Evolutionary conservation across 2,329 filamentous ascomycete species (phyloP).

Genomic region (Diplodia seriata): DNA sequence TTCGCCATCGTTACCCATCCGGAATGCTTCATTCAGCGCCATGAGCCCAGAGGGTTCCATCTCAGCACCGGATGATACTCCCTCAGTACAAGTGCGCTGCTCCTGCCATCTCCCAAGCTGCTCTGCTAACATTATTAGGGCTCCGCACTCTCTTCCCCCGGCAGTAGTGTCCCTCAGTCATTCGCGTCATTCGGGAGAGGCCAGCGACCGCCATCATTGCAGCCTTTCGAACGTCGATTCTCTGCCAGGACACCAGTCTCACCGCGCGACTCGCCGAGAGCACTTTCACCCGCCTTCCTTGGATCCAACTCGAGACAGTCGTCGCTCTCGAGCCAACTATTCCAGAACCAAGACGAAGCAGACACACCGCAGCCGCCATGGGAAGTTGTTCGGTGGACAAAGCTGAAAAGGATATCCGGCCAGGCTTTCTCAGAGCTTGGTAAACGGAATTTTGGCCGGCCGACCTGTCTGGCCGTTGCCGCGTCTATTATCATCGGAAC

Average conservation of each 20-base stretch:
- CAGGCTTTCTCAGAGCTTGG: slow-evolving; percentile 93
- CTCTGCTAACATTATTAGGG: slow-evolving; percentile 46
- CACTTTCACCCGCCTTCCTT: slow-evolving; percentile 79
- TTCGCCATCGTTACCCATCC: slow-evolving; percentile 36
- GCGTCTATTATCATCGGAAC: slow-evolving; percentile 90
- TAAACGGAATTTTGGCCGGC: slow-evolving; percentile 88
- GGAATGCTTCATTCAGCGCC: slow-evolving; percentile 37
- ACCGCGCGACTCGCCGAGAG: slow-evolving; percentile 66
- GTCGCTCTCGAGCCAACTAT: slow-evolving; percentile 75
- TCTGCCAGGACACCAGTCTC: slow-evolving; percentile 81
- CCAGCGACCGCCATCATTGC: slow-evolving; percentile 81
- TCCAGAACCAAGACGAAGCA: slow-evolving; percentile 62
- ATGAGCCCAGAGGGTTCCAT: slow-evolving; percentile 74
- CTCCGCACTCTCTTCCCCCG: slow-evolving; percentile 66
- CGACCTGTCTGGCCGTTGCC: slow-evolving; percentile 88
- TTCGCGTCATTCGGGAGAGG: slow-evolving; percentile 70
- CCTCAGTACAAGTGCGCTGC: slow-evolving; percentile 73
- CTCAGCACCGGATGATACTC: slow-evolving; percentile 83
- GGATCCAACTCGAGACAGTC: slow-evolving; percentile 79
- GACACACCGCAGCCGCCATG: slow-evolving; percentile 82
- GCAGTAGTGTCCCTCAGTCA: slow-evolving; percentile 75
- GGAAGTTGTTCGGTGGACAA: slow-evolving; percentile 98
- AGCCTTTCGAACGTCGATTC: slow-evolving; percentile 94
- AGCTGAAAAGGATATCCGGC: slow-evolving; percentile 83
- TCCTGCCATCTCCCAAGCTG: not conserved